Percentiles rank a stretch among this genome's conserved stretches.
Conservation (phyloP, 2,329 filamentous ascomycete genomes). For the Pestalotiopsis fici region DNA sequence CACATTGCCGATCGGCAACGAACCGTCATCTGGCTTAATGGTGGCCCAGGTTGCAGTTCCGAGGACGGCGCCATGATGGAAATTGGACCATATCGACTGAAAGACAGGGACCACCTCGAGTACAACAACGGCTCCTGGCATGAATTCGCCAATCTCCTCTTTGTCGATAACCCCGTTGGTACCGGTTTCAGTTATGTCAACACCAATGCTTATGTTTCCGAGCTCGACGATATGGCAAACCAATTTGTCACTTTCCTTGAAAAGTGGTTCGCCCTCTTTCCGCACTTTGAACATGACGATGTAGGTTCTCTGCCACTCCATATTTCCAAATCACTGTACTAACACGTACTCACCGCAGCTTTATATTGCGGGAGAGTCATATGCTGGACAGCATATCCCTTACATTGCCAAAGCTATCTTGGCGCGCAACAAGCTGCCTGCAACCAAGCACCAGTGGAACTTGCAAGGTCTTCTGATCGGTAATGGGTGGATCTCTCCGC, state of each 20-base stretch:
- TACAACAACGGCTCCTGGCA: constrained; percentile 97
- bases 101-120: constrained; percentile 68
- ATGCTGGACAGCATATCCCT: constrained; percentile 94
- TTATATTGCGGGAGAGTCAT: constrained; percentile 95
- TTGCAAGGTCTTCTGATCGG: constrained; percentile 87
- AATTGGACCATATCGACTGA: constrained; percentile 87
- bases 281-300: constrained; percentile 88
- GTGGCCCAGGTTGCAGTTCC: constrained; percentile 94
- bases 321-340: background rate
- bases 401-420: constrained; percentile 93
- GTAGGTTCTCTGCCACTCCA: constrained; percentile 52
- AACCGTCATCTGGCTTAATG: constrained; percentile 96
- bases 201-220: constrained; percentile 81
- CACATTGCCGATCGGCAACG: constrained; percentile 91
- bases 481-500: constrained; percentile 94
- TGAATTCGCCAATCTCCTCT: constrained; percentile 95
- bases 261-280: constrained; percentile 88
- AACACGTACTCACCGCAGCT: constrained; percentile 55
- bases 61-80: constrained; percentile 97
- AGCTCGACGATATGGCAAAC: constrained; percentile 84
- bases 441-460: constrained; percentile 64
- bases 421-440: constrained; percentile 73
- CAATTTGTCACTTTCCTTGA: constrained; percentile 89
- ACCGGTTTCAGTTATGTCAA: constrained; percentile 96
- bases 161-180: constrained; percentile 95